A percentile compares a stretch with the other conserved stretches of the same genome.
These are phyloP conservation scores for Juncus effusus DNA, from an alignment of 176 grass and related monocot genomes.

Conservation along the genomic window DNA sequence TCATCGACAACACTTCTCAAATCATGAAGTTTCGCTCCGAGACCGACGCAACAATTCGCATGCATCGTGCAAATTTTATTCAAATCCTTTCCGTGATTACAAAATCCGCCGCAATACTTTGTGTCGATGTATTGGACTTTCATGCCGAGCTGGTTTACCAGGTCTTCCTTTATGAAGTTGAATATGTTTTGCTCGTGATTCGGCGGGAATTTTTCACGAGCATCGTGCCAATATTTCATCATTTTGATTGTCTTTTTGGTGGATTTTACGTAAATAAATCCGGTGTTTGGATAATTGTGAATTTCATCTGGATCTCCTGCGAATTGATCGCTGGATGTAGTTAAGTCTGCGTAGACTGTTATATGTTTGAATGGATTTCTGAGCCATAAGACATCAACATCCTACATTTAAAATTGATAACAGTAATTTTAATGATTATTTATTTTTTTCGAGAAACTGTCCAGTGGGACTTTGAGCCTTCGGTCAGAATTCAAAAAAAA, in stretches of 20 bases:
- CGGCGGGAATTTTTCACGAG: slow-evolving; percentile 17
- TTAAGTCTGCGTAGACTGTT: slow-evolving; percentile 63
- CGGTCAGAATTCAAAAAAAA: no score
- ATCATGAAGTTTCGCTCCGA: slow-evolving; percentile 44
- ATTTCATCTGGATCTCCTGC: slow-evolving; percentile 39
- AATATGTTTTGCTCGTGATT: slow-evolving; percentile 67
- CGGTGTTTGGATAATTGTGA: slow-evolving; percentile 67
- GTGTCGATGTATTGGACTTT: slow-evolving; percentile 48
- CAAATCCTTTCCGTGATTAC: slow-evolving; percentile 50
- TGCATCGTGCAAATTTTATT: slow-evolving; percentile 79
- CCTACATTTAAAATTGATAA: slow-evolving; percentile 30
- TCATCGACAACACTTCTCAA: slow-evolving; percentile 39
- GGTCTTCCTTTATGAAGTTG: slow-evolving; percentile 59
- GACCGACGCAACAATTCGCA: slow-evolving; percentile 72
- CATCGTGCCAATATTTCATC: slow-evolving; percentile 47
- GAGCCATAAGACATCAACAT: slow-evolving; percentile 74
- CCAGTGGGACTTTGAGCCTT: no score
- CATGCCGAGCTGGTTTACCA: slow-evolving; percentile 29
- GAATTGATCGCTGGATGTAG: slow-evolving; percentile 46
- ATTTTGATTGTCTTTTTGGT: slow-evolving; percentile 45
- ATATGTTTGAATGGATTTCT: slow-evolving; percentile 63
- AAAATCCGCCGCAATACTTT: slow-evolving; percentile 46
- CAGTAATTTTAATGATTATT: not conserved
- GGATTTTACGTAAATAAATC: slow-evolving; percentile 46
- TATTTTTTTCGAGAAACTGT: no score